Base-by-base conservation (phyloP, 2,329 filamentous ascomycete genomes). In the Diplodia corticola region DNA sequence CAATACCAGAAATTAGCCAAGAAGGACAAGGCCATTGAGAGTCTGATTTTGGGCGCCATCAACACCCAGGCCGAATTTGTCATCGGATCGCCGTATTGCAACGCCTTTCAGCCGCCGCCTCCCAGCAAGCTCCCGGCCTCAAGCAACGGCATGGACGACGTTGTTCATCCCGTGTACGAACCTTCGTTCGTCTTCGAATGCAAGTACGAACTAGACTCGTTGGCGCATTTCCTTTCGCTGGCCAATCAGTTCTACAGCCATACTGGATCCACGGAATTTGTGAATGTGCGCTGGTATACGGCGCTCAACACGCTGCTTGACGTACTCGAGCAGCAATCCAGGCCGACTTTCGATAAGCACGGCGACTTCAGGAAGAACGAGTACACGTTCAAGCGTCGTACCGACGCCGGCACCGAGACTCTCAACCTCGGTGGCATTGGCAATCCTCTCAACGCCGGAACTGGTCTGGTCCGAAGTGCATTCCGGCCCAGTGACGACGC, bases 151-250 rank as follows among this genome's bases (percentile, higher is more conserved):
- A 91, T 97, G 75, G 86, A 89, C 22, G 95, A 99, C 74, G 79
- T 76, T 9, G 95, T 99, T 0, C 92, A 97, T 72, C 95, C 95
- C 0, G 83, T 84, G 0, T 98, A 96, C 75, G 93, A 98, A 73
- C 90, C 90, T 0, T 86, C 84, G 0, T 86, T 89, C 57, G 95
- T 99, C 3, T 99, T 97, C 70, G 95, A 99, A 79, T 99, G 95
- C 86, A 99, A 99, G 80, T 99, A 98, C 79, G 95, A 99, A 81
- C 88, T 99, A 24, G 95, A 99, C 79, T 97, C 93, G 9, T 84
- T 99, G 0, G 95, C 93, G 0, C 90, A 96, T 74, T 99, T 99
- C 77, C 84, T 99, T 5, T 88, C 91, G 0, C 81, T 99, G 2
- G 87, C 85, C 20, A 97, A 97, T 73, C 89, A 97, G 71, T 98